Base-by-base conservation (phyloP, 2,329 filamentous ascomycete species). In the Septoria linicola region DNA sequence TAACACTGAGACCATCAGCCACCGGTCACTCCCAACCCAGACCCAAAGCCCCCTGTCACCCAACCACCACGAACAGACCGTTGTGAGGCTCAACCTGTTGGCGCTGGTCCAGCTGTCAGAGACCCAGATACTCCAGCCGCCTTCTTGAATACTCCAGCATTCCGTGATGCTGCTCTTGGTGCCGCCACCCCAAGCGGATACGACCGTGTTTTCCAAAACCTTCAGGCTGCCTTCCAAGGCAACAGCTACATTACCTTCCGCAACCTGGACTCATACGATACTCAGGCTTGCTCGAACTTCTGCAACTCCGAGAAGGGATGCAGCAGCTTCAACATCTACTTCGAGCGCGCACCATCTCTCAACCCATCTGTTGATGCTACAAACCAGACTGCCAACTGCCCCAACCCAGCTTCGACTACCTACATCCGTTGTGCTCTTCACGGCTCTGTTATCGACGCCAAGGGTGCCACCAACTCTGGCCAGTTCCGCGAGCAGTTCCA, bases 361-460 rank as follows among this genome's bases (percentile, higher is more conserved):
- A 65, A 64, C 49, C 67, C 67, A 43, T 59, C 58, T 45, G 37
- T n/a, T 1, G 43, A 46, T 46, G 19, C 43, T n/a, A 59, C 45
- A 49, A 65, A 59, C 56, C 58, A 60, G 43, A 58, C 53, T 41
- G 61, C 59, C 35, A 57, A 59, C 51, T 72, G 70, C 64, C 65
- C 68, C 10, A 67, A 69, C 58, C 68, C 68, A 30, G 49, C 64
- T 8, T 66, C 66, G 11, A 67, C 69, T 47, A 70, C 69, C 51
- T 68, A 66, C 62, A 70, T 67, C 65, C 70, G 70, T 60, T 72
- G 70, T 62, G 66, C 68, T 6, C 64, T 72, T 25, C 71, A 66
- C 66, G 68, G 68, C 31, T 66, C 67, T 47, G 57, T 51, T 40
- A 66, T 72, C 49, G 59, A 64, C 19, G 57, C 62, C 27, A 55